Conservation (phyloP, 2,329 filamentous ascomycete species). For the Alternaria panax region DNA sequence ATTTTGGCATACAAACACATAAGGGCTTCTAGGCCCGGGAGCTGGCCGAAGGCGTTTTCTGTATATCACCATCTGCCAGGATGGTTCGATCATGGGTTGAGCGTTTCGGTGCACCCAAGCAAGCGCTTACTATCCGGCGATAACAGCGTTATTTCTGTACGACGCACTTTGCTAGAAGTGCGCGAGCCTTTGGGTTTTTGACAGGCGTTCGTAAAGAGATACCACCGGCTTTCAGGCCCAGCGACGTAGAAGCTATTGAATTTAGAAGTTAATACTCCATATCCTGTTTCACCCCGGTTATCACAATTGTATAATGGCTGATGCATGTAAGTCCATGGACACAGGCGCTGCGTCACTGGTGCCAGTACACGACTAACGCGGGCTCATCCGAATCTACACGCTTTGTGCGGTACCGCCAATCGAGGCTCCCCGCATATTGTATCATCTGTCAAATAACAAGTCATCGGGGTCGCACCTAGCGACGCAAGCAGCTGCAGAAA, state of each 20-base stretch:
- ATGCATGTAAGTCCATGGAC: background rate
- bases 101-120: constrained; percentile 28
- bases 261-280: constrained; percentile 6
- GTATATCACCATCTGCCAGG: constrained; percentile 27
- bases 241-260: constrained; percentile 28
- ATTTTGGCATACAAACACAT: constrained; percentile 39
- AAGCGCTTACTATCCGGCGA: constrained; percentile 21
- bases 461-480: constrained; percentile 23
- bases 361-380: constrained; percentile 22
- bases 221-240: constrained; percentile 36
- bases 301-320: background rate
- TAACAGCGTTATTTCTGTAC: constrained; percentile 30
- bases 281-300: background rate
- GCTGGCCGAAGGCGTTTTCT: constrained; percentile 39
- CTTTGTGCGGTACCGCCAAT: background rate
- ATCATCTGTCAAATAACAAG: constrained; percentile 26
- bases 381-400: constrained; percentile 17
- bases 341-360: constrained; percentile 14
- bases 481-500: constrained; percentile 19
- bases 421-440: constrained; percentile 17
- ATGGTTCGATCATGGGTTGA: constrained; percentile 26
- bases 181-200: constrained; percentile 25
- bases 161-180: constrained; percentile 44
- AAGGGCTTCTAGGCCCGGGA: constrained; percentile 35
- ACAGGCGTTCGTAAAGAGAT: constrained; percentile 33